Evolutionary conservation across 441 rosid genomes (phyloP), one percentile per base, ranked within the genome.

Genomic region (Hypseocharis bilobata): DNA sequence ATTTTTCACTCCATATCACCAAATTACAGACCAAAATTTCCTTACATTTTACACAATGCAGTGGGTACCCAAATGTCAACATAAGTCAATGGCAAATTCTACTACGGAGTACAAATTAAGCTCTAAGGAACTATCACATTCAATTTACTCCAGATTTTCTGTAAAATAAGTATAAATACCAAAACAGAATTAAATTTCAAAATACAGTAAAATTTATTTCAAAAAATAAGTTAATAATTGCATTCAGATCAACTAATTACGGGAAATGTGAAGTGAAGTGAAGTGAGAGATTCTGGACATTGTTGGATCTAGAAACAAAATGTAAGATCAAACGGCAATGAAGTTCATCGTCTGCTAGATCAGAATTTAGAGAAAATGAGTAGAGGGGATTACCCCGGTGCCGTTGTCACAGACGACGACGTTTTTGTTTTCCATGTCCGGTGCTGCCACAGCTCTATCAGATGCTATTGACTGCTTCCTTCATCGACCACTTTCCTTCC

Each of bases 321-420:
- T 51, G 57, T 23, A 20, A 3, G 28, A 51, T 51, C 57, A 22
- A 57, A 57, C 32, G 19, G 36, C 40, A 34, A 34, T 34, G 4
- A 34, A 4, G 4, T 34, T 4, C 4, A 57, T 23, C 27, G 40
- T 14, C 11, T 16, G 0, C 30, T 34, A 27, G 44, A 34, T 23
- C 0, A 25, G 32, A 1, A 13, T 0, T 6, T 63, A 55, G 16
- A 19, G 14, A 16, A 0, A 3, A 58, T 34, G 65, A 64, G 17
- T 66, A 44, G 62, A 74, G 34, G 10, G 22, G 19, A 20, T 28
- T 83, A 82, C 97, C 77, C 98, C 96, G 56, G 97, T 91, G 80
- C 98, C 98, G 71, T 90, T 87, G 81, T 91, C 96, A 77, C 97
- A 91, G 67, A 88, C 98, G 74, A 90, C 82, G 78, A 88, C 94